Percentiles rank a stretch among this genome's conserved stretches.
Conservation (phyloP, 768 basidiomycete species). For the Cystofilobasidium ferigula region DNA sequence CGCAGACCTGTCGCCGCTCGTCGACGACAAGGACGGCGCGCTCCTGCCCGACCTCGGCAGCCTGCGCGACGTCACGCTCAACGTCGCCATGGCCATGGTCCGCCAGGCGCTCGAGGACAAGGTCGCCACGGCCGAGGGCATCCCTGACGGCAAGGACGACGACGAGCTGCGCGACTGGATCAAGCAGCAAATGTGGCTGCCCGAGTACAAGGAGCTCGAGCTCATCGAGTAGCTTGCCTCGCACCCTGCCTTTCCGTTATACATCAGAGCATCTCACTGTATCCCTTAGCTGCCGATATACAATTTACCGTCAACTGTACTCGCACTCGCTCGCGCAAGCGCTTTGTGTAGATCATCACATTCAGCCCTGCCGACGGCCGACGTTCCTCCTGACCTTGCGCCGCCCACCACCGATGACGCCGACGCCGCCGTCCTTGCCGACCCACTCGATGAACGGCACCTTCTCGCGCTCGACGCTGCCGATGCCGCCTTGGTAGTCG, state of each 20-base stretch:
- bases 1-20: conserved; percentile 61
- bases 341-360: not conserved
- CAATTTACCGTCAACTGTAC: too few species aligned
- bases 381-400: conserved; percentile 70
- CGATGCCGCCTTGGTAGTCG: conserved; percentile 45
- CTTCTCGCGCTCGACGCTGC: conserved; percentile 47
- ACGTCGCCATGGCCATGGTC: conserved; percentile 67
- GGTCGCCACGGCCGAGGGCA: not conserved
- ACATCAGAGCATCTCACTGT: too few species aligned
- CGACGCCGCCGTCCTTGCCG: conserved; percentile 50
- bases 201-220: not conserved
- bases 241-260: not conserved
- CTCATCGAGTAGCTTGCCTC: not conserved
- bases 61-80: conserved; percentile 54
- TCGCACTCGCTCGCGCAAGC: too few species aligned
- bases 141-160: not conserved
- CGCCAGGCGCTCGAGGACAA: conserved; percentile 52
- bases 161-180: not conserved
- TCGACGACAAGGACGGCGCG: conserved; percentile 54
- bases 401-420: conserved; percentile 60
- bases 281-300: too few species aligned
- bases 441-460: conserved; percentile 55
- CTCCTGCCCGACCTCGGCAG: conserved; percentile 52
- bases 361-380: conserved; percentile 50
- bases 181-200: not conserved